These are phyloP conservation scores for Cucurbita pepo DNA, from an alignment of 306 rosid genomes.

Conservation along the genomic window DNA sequence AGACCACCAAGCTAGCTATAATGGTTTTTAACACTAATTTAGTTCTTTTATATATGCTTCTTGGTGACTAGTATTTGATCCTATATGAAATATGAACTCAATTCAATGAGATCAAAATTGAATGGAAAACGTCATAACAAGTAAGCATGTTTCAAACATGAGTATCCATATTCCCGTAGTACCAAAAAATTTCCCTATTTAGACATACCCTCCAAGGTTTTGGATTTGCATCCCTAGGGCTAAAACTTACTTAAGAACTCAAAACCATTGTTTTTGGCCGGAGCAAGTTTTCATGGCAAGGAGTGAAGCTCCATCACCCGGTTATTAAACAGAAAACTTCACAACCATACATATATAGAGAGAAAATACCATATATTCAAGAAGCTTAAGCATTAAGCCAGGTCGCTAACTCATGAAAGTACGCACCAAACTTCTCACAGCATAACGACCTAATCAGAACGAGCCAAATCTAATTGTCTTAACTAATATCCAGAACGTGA, in stretches of 20 bases:
- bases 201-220: not conserved
- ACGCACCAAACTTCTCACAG: not conserved
- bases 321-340: not conserved
- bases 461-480: not conserved
- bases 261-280: not conserved
- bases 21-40: not conserved
- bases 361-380: not conserved
- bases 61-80: not conserved
- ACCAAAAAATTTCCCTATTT: not conserved
- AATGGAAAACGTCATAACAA: not conserved
- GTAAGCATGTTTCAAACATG: not conserved
- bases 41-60: not conserved
- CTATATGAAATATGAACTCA: not conserved
- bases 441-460: not conserved
- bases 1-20: not conserved
- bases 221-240: no score
- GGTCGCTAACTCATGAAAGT: not conserved
- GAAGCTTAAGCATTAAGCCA: not conserved
- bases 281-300: not conserved
- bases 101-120: not conserved
- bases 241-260: not conserved
- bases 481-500: not conserved
- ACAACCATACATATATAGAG: not conserved
- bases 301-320: not conserved
- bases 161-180: no score